Evolutionary conservation across 2,329 filamentous ascomycete species (phyloP), one percentile per base, ranked within the genome.

Genomic region (Penicillium sp.): DNA sequence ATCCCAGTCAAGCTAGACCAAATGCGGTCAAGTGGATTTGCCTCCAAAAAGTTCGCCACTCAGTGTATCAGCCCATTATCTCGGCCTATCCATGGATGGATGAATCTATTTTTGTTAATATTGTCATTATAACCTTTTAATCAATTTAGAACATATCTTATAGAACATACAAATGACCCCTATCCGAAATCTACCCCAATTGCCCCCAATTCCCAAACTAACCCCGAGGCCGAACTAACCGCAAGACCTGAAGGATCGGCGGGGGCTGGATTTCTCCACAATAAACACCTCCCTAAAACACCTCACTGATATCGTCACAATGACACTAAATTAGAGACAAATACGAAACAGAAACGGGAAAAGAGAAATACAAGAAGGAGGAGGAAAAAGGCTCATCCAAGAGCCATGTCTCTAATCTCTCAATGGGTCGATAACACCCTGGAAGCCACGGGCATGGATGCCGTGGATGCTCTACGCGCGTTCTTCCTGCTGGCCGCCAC

Each of bases 401-500:
- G 24, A 38, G 34, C 14, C 31, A 62, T 63, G 59, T 39, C 45
- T 40, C 26, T 54, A 32, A 46, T 57, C 46, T 38, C 51, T 11
- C 52, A 61, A 50, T 48, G 49, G 47, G 40, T 64, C 31, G 61
- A 64, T 53, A 45, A 42, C 10, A 47, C 43, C 46, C 50, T 64
- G 11, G 54, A 62, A 47, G 52, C 53, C 31, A 57, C 57, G 9
- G 59, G 56, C 26, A 59, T 57, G 57, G 59, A 59, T 55, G 62
- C 66, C 10, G 62, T 72, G 14, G 70, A 72, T 44, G 58, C 66
- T 35, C 58, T 76, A 45, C 72, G 74, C 61, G 58, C 63, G 34
- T 74, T 74, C 62, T 77, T 74, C 55, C 51, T 76, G 53, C 60
- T 72, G 46, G 65, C 73, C 59, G 67, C 72, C 50, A 72, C 68